These are phyloP conservation scores for Polyporus tsugae DNA, from an alignment of 1,284 basidiomycete genomes.

Conservation along the genomic window DNA sequence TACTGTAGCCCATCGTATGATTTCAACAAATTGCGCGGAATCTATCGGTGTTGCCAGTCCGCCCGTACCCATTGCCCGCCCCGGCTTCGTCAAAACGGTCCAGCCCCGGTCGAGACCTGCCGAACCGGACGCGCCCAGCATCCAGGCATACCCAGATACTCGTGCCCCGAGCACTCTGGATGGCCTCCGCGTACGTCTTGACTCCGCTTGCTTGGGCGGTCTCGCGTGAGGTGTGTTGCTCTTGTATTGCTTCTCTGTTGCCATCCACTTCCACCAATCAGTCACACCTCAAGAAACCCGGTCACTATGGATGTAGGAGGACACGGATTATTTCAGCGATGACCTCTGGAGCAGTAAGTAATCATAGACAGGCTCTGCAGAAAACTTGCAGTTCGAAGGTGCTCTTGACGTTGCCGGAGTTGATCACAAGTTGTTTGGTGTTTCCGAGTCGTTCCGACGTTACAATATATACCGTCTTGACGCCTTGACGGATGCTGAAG, in stretches of 20 bases:
- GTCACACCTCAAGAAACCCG: background rate
- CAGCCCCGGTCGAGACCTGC: slow-evolving; percentile 28
- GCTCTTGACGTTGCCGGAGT: background rate
- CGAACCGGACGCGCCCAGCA: slow-evolving; percentile 8
- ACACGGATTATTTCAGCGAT: too few relatives aligned
- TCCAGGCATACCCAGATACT: slow-evolving; percentile 26
- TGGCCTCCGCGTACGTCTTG: background rate
- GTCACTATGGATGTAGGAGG: background rate
- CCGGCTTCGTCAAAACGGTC: slow-evolving; percentile 12
- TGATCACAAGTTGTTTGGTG: background rate
- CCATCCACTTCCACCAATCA: background rate
- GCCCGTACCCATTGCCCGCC: background rate
- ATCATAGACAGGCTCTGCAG: background rate
- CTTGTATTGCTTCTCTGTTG: background rate
- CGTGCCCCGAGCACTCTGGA: background rate
- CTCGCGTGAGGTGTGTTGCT: background rate
- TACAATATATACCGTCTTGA: too few relatives aligned
- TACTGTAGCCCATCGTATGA: slow-evolving; percentile 17
- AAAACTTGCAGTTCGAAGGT: background rate
- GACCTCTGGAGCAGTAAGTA: too few relatives aligned
- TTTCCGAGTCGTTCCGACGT: slow-evolving; percentile 5
- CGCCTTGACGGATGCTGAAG: background rate
- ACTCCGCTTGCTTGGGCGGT: background rate
- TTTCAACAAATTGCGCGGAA: background rate
- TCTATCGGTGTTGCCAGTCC: background rate